phyloP scores from a whole-genome alignment of 805 yeast species.

The Ogataea ramenticola region DNA sequence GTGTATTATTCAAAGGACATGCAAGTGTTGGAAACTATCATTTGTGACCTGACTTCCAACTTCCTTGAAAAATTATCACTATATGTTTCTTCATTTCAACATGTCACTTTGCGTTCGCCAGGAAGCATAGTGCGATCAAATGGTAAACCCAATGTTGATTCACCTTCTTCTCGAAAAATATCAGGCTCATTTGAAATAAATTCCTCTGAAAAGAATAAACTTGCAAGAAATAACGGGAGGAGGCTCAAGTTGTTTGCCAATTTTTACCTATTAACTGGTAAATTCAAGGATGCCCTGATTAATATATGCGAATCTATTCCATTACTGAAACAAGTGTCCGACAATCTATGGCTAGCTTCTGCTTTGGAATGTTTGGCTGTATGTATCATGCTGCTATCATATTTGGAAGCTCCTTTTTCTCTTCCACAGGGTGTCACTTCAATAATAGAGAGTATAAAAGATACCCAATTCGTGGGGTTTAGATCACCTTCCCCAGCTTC shows the following conservation, averaged over 20 bases:
- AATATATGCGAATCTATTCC: conserved; percentile 69
- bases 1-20: conserved; percentile 11
- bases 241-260: conserved; percentile 70
- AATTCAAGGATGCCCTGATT: conserved; percentile 59
- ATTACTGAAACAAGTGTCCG: conserved; percentile 54
- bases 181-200: conserved; percentile 23
- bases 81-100: conserved; percentile 67
- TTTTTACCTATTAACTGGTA: conserved; percentile 75
- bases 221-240: conserved; percentile 55
- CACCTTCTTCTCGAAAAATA: conserved; percentile 9
- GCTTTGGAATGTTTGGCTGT: conserved; percentile 79
- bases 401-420: conserved; percentile 44
- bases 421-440: conserved; percentile 29
- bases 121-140: conserved; percentile 33
- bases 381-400: conserved; percentile 53
- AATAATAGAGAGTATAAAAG: conserved; percentile 19
- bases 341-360: conserved; percentile 82
- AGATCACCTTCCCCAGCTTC: conserved; percentile 23
- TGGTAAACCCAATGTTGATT: conserved; percentile 28
- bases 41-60: conserved; percentile 65
- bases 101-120: conserved; percentile 79
- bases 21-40: conserved; percentile 45
- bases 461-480: conserved; percentile 13
- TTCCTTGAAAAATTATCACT: conserved; percentile 58
- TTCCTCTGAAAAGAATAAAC: conserved; percentile 27